Conservation (phyloP, 2,329 filamentous ascomycete genomes). For the Pseudopithomyces chartarum region DNA sequence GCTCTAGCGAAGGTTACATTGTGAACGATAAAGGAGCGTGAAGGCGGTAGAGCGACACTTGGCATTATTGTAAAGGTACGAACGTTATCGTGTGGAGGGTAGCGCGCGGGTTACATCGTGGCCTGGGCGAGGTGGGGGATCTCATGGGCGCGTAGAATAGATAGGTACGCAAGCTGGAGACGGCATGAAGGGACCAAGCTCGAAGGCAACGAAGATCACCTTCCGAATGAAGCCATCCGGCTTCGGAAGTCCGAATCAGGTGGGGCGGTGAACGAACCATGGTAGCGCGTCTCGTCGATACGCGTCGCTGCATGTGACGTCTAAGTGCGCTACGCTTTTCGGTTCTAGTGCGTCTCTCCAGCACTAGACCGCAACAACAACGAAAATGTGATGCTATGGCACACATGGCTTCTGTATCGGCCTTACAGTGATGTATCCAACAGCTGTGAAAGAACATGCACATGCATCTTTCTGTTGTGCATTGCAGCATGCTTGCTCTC, state of each 20-base stretch:
- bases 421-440: background rate
- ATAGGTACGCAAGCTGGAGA: background rate
- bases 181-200: background rate
- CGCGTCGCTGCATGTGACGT: background rate
- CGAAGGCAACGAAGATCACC: background rate
- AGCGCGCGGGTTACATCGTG: slow-evolving; percentile 3
- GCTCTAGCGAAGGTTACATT: slow-evolving; percentile 15
- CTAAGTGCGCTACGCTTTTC: background rate
- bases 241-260: slow-evolving; percentile 1
- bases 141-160: background rate
- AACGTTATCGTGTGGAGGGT: slow-evolving; percentile 1
- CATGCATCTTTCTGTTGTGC: background rate
- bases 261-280: background rate
- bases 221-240: slow-evolving; percentile 2
- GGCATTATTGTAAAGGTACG: background rate
- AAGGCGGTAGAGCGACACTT: background rate
- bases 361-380: background rate
- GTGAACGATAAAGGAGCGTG: background rate
- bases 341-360: background rate
- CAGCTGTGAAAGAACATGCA: background rate
- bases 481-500: background rate
- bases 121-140: background rate
- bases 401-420: background rate
- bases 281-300: background rate
- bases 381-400: background rate